Evolutionary conservation across 2,329 filamentous ascomycete genomes (phyloP).

Genomic region (Orbilia oligospora): DNA sequence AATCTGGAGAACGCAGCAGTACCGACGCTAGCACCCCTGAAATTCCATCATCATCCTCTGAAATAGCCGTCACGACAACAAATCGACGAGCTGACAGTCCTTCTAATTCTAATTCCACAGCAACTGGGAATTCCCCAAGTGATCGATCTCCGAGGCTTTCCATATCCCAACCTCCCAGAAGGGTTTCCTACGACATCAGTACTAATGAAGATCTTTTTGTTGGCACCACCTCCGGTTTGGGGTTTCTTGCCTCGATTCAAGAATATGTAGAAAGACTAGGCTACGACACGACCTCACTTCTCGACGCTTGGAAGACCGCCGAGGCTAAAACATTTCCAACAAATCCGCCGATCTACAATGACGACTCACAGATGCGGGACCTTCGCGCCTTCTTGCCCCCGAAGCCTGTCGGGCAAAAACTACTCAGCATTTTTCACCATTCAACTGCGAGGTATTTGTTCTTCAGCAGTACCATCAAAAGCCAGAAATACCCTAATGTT

Average conservation of each 20-base stretch:
- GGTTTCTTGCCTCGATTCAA: constrained; percentile 56
- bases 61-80: constrained; percentile 16
- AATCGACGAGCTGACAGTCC: constrained; percentile 32
- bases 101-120: constrained; percentile 45
- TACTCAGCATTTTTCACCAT: constrained; percentile 56
- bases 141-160: constrained; percentile 45
- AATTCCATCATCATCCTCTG: constrained; percentile 34
- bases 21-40: constrained; percentile 29
- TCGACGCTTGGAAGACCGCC: constrained; percentile 53
- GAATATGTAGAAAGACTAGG: constrained; percentile 58
- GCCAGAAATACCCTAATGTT: background rate
- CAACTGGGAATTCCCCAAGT: constrained; percentile 41
- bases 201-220: constrained; percentile 52
- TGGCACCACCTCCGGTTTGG: constrained; percentile 54
- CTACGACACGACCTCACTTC: constrained; percentile 52
- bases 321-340: constrained; percentile 49
- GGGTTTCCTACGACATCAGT: constrained; percentile 52
- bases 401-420: constrained; percentile 40
- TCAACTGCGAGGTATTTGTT: constrained; percentile 48
- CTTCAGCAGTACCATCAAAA: background rate
- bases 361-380: constrained; percentile 41
- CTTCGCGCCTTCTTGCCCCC: constrained; percentile 44
- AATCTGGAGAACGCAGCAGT: constrained; percentile 33
- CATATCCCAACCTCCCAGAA: constrained; percentile 44
- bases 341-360: constrained; percentile 18